Evolutionary conservation across 768 basidiomycete species (phyloP).

Genomic region (Lentinula boryana): DNA sequence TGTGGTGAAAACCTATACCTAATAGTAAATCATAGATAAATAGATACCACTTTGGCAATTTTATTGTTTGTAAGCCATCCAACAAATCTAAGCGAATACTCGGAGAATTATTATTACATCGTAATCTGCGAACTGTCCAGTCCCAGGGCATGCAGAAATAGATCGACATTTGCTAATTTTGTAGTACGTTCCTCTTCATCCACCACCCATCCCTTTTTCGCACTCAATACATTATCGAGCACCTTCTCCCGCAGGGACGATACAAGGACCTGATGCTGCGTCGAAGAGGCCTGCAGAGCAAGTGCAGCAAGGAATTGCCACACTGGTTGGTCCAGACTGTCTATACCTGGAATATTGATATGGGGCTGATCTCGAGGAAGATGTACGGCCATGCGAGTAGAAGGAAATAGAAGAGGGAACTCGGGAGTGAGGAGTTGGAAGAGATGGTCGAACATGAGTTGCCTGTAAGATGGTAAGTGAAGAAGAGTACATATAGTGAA

Average conservation of each 20-base stretch:
- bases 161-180: conserved; percentile 89
- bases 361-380: conserved; percentile 25
- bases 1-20: background rate
- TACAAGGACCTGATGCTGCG: conserved; percentile 88
- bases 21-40: background rate
- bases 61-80: too few relatives aligned
- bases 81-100: too few relatives aligned
- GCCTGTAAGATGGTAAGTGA: conserved; percentile 42
- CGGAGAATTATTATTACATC: conserved; percentile 27
- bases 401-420: conserved; percentile 83
- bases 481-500: background rate
- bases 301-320: conserved; percentile 92
- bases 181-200: conserved; percentile 70
- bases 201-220: conserved; percentile 66
- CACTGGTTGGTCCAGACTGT: conserved; percentile 81
- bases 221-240: conserved; percentile 79
- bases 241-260: conserved; percentile 87
- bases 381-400: conserved; percentile 56
- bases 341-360: conserved; percentile 35
- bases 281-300: conserved; percentile 75
- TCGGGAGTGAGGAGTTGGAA: conserved; percentile 76
- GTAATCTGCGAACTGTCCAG: conserved; percentile 69
- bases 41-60: background rate
- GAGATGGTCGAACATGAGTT: conserved; percentile 81
- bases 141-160: conserved; percentile 79